Evolutionary conservation across 225 moss, liverwort and hornwort species (phyloP).

Genomic region (Polytrichum formosum): DNA sequence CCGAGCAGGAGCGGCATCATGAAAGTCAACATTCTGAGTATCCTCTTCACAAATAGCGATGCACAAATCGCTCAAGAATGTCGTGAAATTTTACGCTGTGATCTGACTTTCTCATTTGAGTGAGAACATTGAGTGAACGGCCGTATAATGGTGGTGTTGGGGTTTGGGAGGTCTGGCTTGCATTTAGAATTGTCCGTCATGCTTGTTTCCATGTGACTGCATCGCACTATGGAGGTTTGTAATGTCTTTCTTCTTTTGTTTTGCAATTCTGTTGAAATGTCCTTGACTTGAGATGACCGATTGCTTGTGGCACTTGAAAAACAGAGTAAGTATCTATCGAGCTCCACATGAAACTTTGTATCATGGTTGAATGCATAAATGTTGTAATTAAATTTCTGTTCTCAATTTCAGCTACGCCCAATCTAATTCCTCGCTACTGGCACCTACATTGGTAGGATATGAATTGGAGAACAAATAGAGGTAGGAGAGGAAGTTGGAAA

Average conservation of each 20-base stretch:
- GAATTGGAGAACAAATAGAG: neutral
- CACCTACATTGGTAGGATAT: neutral
- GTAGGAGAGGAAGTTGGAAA: neutral
- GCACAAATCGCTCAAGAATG: neutral
- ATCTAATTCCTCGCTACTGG: too few relatives aligned
- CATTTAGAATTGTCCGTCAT: neutral
- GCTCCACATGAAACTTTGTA: neutral
- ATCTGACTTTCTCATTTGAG: neutral
- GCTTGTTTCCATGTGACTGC: neutral
- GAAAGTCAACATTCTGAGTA: conserved; percentile 88
- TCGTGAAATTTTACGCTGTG: neutral
- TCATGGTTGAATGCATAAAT: neutral
- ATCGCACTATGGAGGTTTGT: too few relatives aligned
- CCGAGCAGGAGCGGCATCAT: conserved; percentile 21
- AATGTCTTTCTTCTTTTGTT: too few relatives aligned
- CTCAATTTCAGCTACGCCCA: too few relatives aligned
- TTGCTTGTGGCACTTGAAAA: too few relatives aligned
- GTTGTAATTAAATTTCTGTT: neutral
- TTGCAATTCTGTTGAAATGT: neutral
- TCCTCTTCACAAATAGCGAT: conserved; percentile 22
- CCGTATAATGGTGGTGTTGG: neutral
- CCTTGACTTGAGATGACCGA: neutral
- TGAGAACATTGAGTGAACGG: neutral
- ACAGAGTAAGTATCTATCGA: too few relatives aligned
- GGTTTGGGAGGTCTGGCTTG: neutral